Base-by-base conservation (phyloP, 1,284 basidiomycete genomes). In the Boletus semigastroideus region DNA sequence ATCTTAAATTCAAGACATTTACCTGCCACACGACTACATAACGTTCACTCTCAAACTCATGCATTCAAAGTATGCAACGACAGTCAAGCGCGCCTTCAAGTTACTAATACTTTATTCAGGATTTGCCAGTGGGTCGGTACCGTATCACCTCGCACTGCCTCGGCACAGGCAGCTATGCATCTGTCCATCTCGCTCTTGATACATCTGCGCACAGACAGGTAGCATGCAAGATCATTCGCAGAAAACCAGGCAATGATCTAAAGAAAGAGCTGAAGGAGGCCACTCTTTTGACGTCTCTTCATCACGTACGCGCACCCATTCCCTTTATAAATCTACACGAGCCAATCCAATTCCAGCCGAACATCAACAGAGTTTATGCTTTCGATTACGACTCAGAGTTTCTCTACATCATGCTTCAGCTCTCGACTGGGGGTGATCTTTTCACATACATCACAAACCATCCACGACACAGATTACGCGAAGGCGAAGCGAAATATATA, bases 381-480 rank as follows among this genome's bases (percentile, higher is more conserved):
- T 85, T 89, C 20, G 78, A 83, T 55, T 73, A 85, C 46, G 75
- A 83, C 53, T 75, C 82, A 2, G 76, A 77, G 52, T 84, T 86
- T 64, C 74, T 89, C 81, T 86, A 93, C 68, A 86, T 94, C 46
- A 90, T 94, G 65, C 79, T 94, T 39, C 84, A 93, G 63, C 76
- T 94, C 7, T 91, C 88, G 57, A 90, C 90, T 0, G 92, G 92
- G 6, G 91, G 92, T 17, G 92, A 94, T 65, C 77, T 94, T 13
- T 93, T 92, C 69, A 87, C 87, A 1, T 93, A 92, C 66, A 84
- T 92, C 55, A 82, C 82, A n/a, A 82, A 77, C 52, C 77, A 82
- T 53, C 72, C 76, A 37, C 73, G 72, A 22, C 69, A 69, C 56
- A 78, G 74, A 48, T 72, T 94, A 20, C 80, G 80, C 54, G 90